Evolutionary conservation across 371 early-diverging fungal genomes (phyloP).

Genomic region (Catenaria anguillulae): DNA sequence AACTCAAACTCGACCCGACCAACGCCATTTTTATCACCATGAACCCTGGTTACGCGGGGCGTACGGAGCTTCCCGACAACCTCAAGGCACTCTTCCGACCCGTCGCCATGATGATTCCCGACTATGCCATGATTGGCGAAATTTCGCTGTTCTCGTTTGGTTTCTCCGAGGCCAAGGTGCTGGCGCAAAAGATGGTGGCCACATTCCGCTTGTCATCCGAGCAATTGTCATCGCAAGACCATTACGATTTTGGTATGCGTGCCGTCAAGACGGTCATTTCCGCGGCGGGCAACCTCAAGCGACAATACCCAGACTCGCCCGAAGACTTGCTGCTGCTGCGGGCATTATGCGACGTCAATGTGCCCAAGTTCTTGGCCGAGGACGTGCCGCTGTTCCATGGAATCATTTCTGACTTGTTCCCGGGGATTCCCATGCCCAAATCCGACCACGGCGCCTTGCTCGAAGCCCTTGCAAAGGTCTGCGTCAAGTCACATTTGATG

Average conservation of each 20-base stretch:
- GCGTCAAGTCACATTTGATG: conserved; percentile 23
- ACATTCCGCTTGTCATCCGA: conserved; percentile 42
- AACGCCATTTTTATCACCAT: conserved; percentile 49
- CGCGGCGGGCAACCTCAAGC: conserved; percentile 39
- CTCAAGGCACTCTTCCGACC: conserved; percentile 43
- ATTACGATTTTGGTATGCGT: conserved; percentile 48
- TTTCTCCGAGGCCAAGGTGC: conserved; percentile 33
- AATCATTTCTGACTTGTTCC: conserved; percentile 42
- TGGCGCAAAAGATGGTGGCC: conserved; percentile 44
- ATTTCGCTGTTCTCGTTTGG: conserved; percentile 42
- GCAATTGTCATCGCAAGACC: conserved; percentile 43
- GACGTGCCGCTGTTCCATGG: conserved; percentile 45
- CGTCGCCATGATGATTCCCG: conserved; percentile 49
- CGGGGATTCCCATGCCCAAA: conserved; percentile 32
- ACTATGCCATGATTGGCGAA: conserved; percentile 46
- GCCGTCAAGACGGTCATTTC: conserved; percentile 46
- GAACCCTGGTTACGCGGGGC: conserved; percentile 51
- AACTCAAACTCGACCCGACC: conserved; percentile 32
- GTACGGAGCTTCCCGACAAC: conserved; percentile 45
- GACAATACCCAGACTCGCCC: conserved; percentile 29
- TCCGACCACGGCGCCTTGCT: conserved; percentile 33
- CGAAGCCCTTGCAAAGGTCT: conserved; percentile 21
- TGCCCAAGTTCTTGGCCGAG: conserved; percentile 43
- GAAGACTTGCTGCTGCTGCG: conserved; percentile 39
- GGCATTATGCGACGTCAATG: conserved; percentile 38